Evolutionary conservation across 1,284 basidiomycete genomes (phyloP).

Genomic region (Thelephora terrestris): DNA sequence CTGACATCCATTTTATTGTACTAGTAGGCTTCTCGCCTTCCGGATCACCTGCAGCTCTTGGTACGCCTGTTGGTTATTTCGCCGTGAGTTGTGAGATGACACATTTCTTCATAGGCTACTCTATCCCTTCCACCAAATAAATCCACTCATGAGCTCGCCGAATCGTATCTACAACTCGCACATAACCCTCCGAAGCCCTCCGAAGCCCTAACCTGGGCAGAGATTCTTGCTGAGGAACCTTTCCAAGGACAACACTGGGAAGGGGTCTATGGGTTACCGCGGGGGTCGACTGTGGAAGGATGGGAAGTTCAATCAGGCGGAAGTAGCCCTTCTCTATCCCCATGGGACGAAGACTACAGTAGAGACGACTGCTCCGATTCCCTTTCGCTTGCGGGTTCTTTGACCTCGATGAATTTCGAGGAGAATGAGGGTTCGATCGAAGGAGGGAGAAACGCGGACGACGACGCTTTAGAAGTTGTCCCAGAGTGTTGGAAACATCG

Average conservation of each 20-base stretch:
- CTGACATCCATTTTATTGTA: slow-evolving; percentile 2
- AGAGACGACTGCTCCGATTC: slow-evolving; percentile 31
- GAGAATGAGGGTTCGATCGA: slow-evolving; percentile 20
- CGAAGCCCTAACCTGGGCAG: slow-evolving; percentile 50
- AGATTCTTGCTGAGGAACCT: slow-evolving; percentile 69
- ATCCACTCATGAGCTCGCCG: slow-evolving; percentile 39
- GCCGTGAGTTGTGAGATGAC: background rate
- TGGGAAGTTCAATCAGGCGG: slow-evolving; percentile 34
- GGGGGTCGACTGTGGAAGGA: slow-evolving; percentile 30
- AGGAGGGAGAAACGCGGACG: background rate
- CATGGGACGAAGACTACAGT: slow-evolving; percentile 25
- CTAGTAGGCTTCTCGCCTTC: slow-evolving; percentile 42
- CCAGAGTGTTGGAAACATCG: slow-evolving; percentile 28
- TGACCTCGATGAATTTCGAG: slow-evolving; percentile 33
- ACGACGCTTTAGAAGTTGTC: background rate
- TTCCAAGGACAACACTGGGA: slow-evolving; percentile 75
- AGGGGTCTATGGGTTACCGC: slow-evolving; percentile 40
- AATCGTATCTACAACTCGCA: slow-evolving; percentile 36
- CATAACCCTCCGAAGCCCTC: slow-evolving; percentile 33
- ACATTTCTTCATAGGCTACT: no score
- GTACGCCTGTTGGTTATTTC: slow-evolving; percentile 28
- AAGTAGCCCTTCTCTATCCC: slow-evolving; percentile 39
- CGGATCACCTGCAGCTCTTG: slow-evolving; percentile 61
- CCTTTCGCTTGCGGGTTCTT: slow-evolving; percentile 26
- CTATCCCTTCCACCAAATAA: slow-evolving; percentile 43